These are phyloP conservation scores for Leccinum ochraceum DNA, from an alignment of 768 basidiomycete genomes.

Conservation along the genomic window DNA sequence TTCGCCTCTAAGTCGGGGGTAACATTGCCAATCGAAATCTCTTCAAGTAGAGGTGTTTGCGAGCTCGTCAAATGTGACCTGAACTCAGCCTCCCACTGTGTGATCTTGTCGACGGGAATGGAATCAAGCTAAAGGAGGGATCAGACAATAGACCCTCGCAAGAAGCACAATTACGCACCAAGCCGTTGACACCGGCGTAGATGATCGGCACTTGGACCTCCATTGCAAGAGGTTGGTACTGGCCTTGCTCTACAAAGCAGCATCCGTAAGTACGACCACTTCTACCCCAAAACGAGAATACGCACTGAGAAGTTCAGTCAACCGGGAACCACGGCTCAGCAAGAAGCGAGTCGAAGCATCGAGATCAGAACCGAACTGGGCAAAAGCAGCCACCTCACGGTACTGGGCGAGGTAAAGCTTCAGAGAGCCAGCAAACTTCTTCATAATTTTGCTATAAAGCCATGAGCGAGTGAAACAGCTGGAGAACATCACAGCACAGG, in stretches of 20 bases:
- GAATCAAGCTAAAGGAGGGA: conserved; percentile 69
- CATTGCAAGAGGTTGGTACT: conserved; percentile 93
- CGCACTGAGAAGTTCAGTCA: conserved; percentile 93
- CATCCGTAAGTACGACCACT: conserved; percentile 14
- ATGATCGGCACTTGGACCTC: conserved; percentile 99
- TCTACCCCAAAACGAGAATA: neutral
- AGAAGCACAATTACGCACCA: conserved; percentile 49
- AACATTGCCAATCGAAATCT: conserved; percentile 82
- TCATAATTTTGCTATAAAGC: conserved; percentile 88
- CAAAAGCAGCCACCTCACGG: conserved; percentile 99
- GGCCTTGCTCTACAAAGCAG: conserved; percentile 79
- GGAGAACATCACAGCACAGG: neutral
- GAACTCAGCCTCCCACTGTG: conserved; percentile 92
- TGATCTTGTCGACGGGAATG: conserved; percentile 93
- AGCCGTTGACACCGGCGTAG: conserved; percentile 99
- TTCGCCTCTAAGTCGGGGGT: conserved; percentile 88
- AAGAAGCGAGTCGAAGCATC: conserved; percentile 99
- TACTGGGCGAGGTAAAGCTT: conserved; percentile 99
- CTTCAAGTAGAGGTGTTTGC: conserved; percentile 74
- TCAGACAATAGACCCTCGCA: neutral
- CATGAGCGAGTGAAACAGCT: neutral
- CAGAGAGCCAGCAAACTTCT: conserved; percentile 99
- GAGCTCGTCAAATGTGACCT: conserved; percentile 79
- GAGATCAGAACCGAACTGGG: conserved; percentile 99
- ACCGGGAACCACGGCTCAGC: conserved; percentile 94